These are phyloP conservation scores for Fusarium armeniacum DNA, from an alignment of 2,329 filamentous ascomycete species.

Conservation along the genomic window DNA sequence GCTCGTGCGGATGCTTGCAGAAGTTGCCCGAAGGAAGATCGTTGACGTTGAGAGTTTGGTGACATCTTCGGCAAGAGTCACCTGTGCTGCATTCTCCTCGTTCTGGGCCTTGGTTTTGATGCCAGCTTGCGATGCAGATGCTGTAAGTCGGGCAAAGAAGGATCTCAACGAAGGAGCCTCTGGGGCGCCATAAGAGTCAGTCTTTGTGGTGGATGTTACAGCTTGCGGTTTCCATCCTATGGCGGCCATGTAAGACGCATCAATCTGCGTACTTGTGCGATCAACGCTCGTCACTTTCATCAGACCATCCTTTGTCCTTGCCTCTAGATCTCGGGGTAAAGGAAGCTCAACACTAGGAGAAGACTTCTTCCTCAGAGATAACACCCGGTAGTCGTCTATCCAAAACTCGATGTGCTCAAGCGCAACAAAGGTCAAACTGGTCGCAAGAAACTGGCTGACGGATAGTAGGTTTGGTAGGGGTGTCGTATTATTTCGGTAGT, in stretches of 20 bases:
- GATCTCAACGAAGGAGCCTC: conserved; percentile 75
- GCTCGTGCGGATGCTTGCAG: conserved; percentile 83
- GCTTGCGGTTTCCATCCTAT: conserved; percentile 83
- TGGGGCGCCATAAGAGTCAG: conserved; percentile 64
- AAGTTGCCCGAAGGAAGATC: conserved; percentile 90
- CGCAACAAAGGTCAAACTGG: conserved; percentile 94
- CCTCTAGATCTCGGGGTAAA: conserved; percentile 84
- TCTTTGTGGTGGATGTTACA: conserved; percentile 57
- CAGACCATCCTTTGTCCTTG: conserved; percentile 85
- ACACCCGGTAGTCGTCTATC: conserved; percentile 87
- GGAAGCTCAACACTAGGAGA: conserved; percentile 80
- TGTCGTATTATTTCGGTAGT: conserved; percentile 90
- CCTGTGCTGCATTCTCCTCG: conserved; percentile 74
- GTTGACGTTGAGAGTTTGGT: conserved; percentile 78
- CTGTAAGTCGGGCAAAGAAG: conserved; percentile 85
- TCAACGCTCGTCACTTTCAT: conserved; percentile 89
- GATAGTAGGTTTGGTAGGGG: conserved; percentile 88
- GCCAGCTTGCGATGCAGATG: conserved; percentile 64
- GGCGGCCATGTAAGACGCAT: conserved; percentile 89
- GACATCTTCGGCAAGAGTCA: conserved; percentile 77
- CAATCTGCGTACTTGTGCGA: conserved; percentile 90
- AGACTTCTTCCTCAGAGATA: conserved; percentile 85
- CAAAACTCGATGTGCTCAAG: conserved; percentile 89
- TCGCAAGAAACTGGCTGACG: conserved; percentile 91
- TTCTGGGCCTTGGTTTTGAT: conserved; percentile 69